A percentile compares a stretch with the other conserved stretches of the same genome.
Evolutionary conservation across 441 rosid species (phyloP).

Genomic region (Corymbia citriodora): DNA sequence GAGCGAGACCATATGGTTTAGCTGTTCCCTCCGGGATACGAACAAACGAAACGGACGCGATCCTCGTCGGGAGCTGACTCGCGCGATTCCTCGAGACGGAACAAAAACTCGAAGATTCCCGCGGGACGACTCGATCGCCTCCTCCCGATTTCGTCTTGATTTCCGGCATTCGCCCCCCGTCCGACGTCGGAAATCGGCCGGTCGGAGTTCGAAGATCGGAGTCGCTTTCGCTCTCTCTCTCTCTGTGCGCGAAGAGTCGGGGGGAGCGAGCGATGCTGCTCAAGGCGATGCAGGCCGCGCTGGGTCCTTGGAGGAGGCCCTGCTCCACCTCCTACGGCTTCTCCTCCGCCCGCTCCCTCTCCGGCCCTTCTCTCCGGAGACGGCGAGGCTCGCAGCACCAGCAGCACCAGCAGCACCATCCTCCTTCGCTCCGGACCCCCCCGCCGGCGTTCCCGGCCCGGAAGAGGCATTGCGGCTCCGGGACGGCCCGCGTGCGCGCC

Average conservation of each 20-base stretch:
- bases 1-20: neutral
- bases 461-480: conserved; percentile 15
- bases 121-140: neutral
- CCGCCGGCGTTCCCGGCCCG: conserved; percentile 15
- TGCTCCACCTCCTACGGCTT: conserved; percentile 23
- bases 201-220: neutral
- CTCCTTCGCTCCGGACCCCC: neutral
- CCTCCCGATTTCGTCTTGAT: neutral
- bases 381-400: neutral
- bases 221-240: neutral
- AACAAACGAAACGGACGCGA: neutral
- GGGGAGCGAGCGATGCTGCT: conserved; percentile 29
- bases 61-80: neutral
- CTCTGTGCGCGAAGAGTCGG: neutral
- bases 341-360: conserved; percentile 19
- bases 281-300: conserved; percentile 61
- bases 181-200: neutral
- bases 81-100: neutral
- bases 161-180: neutral
- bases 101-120: neutral
- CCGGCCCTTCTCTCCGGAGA: conserved; percentile 8
- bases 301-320: conserved; percentile 57
- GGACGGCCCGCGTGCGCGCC: conserved; percentile 31
- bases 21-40: neutral
- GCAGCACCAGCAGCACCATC: neutral